Base-by-base conservation (phyloP, 306 rosid genomes). In the Rosa chinensis region DNA sequence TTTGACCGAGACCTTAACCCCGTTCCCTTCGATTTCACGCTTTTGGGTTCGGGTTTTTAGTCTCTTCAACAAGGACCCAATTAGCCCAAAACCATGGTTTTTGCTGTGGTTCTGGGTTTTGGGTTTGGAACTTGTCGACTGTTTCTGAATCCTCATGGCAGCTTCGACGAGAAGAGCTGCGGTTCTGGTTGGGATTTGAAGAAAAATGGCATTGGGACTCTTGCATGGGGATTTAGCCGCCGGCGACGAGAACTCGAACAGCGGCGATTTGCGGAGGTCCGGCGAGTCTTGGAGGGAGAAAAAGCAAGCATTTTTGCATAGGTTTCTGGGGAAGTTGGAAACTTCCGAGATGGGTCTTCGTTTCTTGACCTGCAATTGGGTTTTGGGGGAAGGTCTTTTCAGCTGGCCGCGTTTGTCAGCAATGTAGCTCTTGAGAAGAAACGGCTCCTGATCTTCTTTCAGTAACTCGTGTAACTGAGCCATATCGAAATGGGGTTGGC, bases 91-190 rank as follows among this genome's bases (percentile, higher is more conserved):
- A 6, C 88, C 78, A 28, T 78, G 73, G 56, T 67, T 88, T 39
- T 66, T 63, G 43, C 13, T 63, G n/a, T 64, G 85, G 23, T 23
- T 75, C 25, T 77, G 89, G 76, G 81, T 40, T 82, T 84, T 87
- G 25, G 84, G 35, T 78, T 84, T 90, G 0, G 87, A 20, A 39
- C 84, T 20, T 0, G 86, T 80, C 6, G 90, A 76, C 58, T 92
- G 88, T 69, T 90, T 91, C 73, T 93, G 97, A 79, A 93, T 93
- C 84, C 89, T 85, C 43, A 90, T 73, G 18, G 99, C 92, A 4
- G 99, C 97, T 75, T 96, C 97, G 1, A 93, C 92, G 43, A 96
- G 96, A 45, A 93, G 71, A 39, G 94, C 78, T 0, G 99, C 94
- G 0, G 98, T 96, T 83, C 84, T 78, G 0, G 97, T 82, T 0